A percentile compares a stretch with the other conserved stretches of the same genome.
Conservation (phyloP, 805 yeast species). For the Barnettozyma wickerhamii region DNA sequence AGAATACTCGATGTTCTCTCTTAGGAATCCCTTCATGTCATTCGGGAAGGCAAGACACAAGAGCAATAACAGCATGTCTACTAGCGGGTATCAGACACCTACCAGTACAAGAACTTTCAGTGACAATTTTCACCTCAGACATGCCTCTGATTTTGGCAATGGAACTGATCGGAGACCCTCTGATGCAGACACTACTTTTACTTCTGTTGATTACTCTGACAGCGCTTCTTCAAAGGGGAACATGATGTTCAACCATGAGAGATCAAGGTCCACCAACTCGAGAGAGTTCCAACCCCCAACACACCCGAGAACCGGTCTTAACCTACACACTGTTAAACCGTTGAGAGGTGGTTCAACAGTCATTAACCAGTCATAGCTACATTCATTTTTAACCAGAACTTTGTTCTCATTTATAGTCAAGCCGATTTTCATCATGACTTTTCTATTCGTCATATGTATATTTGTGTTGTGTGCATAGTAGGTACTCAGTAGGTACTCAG, state of each 20-base stretch:
- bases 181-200: background rate
- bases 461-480: too few relatives aligned
- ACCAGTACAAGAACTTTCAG: background rate
- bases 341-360: conserved; percentile 37
- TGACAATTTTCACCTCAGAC: background rate
- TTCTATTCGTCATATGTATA: too few relatives aligned
- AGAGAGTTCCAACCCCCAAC: background rate
- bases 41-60: conserved; percentile 3
- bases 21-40: conserved; percentile 16
- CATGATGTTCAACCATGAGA: background rate
- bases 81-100: background rate
- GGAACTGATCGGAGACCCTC: conserved; percentile 1
- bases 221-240: background rate
- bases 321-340: conserved; percentile 59
- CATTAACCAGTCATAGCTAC: conserved; percentile 7
- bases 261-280: background rate
- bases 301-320: conserved; percentile 41
- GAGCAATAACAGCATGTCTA: background rate
- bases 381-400: too few relatives aligned
- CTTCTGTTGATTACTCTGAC: conserved; percentile 3
- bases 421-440: too few relatives aligned
- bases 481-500: too few relatives aligned
- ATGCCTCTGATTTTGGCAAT: background rate
- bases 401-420: too few relatives aligned
- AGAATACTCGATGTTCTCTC: conserved; percentile 12